Conservation (phyloP, 371 early-diverging fungal genomes). For the Lichtheimia hyalospora region DNA sequence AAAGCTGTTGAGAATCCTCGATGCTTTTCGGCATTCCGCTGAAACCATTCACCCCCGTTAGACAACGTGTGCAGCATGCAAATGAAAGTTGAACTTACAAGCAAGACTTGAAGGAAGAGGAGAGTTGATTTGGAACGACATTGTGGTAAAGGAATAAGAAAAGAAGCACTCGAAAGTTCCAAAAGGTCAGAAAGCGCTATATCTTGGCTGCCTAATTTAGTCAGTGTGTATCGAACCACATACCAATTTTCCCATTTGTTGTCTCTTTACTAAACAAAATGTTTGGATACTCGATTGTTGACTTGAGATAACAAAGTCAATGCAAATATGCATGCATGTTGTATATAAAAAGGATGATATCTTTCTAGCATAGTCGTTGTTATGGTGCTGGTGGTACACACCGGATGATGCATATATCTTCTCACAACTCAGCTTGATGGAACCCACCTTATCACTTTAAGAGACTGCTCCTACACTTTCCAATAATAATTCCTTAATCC, state of each 20-base stretch:
- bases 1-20: slow-evolving; percentile 76
- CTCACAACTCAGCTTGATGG: too few relatives aligned
- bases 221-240: not conserved
- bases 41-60: not conserved
- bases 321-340: not conserved
- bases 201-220: not conserved
- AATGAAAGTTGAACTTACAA: slow-evolving; percentile 4
- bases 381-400: too few relatives aligned
- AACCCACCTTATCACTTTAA: too few relatives aligned
- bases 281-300: not conserved
- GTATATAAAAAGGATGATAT: too few relatives aligned
- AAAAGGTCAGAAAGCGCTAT: slow-evolving; percentile 1
- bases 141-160: not conserved
- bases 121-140: slow-evolving; percentile 11
- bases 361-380: too few relatives aligned
- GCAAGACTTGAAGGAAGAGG: slow-evolving; percentile 14
- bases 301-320: not conserved
- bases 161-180: slow-evolving; percentile 3
- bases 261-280: not conserved
- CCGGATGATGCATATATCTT: too few relatives aligned
- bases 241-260: not conserved
- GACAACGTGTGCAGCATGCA: not conserved
- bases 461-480: too few relatives aligned
- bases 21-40: slow-evolving; percentile 74
- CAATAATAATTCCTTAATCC: too few relatives aligned